Evolutionary conservation across 345 rosid genomes (phyloP), one percentile per base, ranked within the genome.

Genomic region (Capsella bursapastoris): DNA sequence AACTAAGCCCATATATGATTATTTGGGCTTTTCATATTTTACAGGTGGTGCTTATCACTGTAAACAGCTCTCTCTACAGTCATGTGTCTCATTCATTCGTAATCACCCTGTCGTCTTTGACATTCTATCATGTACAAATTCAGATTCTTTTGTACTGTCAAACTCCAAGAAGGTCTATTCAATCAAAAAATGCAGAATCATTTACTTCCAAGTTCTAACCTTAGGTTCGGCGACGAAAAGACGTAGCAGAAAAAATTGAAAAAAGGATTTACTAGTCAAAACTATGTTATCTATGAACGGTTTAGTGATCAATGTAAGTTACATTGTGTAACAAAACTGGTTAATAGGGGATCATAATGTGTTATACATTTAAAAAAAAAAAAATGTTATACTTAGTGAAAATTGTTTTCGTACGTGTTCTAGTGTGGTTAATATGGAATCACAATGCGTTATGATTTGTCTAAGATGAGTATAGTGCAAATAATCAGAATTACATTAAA

Each of bases 11-110:
- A 57, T 12, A 44, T 13, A 44, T 15, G 52, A 29, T 55, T 29
- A 28, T 56, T 56, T 16, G 53, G 73, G 32, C 32, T 68, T 68
- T 68, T 68, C 27, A 15, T 32, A 29, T 41, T 14, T 52, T 13
- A 2, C 7, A 14, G 59, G 60, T 51, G n/a, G 70, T 53, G 2
- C 52, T 48, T 48, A 48, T 48, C 16, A 15, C 27, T n/a, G 34
- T 57, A 27, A 57, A 57, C 8, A 32, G 43, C 43, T 57, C 35
- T 6, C 43, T 57, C 25, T 22, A 22, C 25, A 34, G 8, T 57
- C 43, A 57, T 57, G 62, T 57, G 62, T 43, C 51, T 43, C 51
- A 43, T 43, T 43, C 51, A 43, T 43, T 10, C 6, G 15, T 62
- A 63, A 14, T 63, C 67, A 43, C 50, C 44, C 8, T 34, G 37